Percentiles rank a stretch among this genome's conserved stretches.
Conservation (phyloP, 2,329 filamentous ascomycete genomes). For the Aureobasidium sp. region DNA sequence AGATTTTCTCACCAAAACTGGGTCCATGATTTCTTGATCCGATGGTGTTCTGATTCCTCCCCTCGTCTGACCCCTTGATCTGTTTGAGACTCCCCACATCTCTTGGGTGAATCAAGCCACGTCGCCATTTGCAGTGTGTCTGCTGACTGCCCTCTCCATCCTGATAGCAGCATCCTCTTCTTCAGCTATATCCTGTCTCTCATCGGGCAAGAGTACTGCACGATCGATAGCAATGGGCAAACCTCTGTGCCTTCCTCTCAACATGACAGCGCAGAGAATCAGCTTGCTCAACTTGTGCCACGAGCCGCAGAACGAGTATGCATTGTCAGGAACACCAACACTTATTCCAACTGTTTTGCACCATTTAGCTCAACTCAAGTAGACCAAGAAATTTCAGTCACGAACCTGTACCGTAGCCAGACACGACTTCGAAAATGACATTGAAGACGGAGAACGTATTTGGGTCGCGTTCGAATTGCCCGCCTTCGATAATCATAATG, state of each 20-base stretch:
- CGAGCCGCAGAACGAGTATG: conserved; percentile 42
- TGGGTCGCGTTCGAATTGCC: conserved; percentile 31
- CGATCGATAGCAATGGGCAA: conserved; percentile 50
- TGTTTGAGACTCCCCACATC: not conserved
- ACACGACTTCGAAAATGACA: conserved; percentile 41
- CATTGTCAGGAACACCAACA: conserved; percentile 38
- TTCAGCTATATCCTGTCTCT: conserved; percentile 27
- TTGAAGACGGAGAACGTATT: conserved; percentile 37
- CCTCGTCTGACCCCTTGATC: no score
- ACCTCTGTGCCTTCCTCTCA: conserved; percentile 49
- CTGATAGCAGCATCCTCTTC: conserved; percentile 32
- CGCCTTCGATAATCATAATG: conserved; percentile 39
- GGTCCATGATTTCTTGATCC: no score
- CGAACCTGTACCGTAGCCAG: conserved; percentile 27
- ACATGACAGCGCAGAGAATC: conserved; percentile 49
- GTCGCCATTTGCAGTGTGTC: conserved; percentile 1
- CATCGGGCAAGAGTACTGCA: conserved; percentile 35
- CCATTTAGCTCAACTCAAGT: not conserved
- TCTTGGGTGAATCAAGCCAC: not conserved
- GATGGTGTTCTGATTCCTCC: not conserved
- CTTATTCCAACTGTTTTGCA: conserved; percentile 36
- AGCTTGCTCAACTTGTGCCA: conserved; percentile 48
- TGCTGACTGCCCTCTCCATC: conserved; percentile 17
- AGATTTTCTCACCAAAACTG: no score
- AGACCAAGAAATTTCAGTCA: not conserved